Evolutionary conservation across 2,329 filamentous ascomycete species (phyloP).

Genomic region (Neonectria punicea): DNA sequence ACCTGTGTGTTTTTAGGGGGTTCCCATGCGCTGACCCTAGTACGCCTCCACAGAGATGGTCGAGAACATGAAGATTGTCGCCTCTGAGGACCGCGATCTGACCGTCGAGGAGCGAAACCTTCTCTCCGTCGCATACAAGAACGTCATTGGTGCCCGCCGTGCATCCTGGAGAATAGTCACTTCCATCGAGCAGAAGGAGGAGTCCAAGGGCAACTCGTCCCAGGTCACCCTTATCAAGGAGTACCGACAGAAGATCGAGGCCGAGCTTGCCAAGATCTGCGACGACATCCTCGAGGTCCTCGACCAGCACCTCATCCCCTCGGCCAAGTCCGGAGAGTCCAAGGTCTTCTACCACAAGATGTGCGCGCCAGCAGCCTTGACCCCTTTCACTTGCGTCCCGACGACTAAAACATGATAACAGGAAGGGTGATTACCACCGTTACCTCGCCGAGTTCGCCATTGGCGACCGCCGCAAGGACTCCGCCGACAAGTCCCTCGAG

Average conservation of each 20-base stretch:
- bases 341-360: conserved; percentile 99
- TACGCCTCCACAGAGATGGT: conserved; percentile 84
- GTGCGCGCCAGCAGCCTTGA: conserved; percentile 62
- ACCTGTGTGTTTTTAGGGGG: conserved; percentile 12
- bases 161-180: conserved; percentile 99
- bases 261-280: conserved; percentile 97
- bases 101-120: conserved; percentile 98
- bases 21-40: conserved; percentile 39
- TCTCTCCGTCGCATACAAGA: conserved; percentile 99
- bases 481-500: conserved; percentile 88
- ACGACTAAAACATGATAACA: conserved; percentile 50
- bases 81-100: conserved; percentile 84
- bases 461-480: conserved; percentile 90
- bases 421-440: conserved; percentile 98
- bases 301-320: conserved; percentile 92
- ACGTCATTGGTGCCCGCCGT: conserved; percentile 97
- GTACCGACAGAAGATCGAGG: conserved; percentile 98
- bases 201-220: conserved; percentile 97
- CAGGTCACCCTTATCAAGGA: conserved; percentile 94
- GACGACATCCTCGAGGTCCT: conserved; percentile 97
- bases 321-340: conserved; percentile 95
- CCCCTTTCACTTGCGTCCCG: background rate
- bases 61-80: conserved; percentile 99
- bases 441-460: conserved; percentile 94
- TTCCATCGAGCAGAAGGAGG: conserved; percentile 99